phyloP scores from a whole-genome alignment of 2,329 filamentous ascomycete genomes.

The Ambrosiella xylebori region DNA sequence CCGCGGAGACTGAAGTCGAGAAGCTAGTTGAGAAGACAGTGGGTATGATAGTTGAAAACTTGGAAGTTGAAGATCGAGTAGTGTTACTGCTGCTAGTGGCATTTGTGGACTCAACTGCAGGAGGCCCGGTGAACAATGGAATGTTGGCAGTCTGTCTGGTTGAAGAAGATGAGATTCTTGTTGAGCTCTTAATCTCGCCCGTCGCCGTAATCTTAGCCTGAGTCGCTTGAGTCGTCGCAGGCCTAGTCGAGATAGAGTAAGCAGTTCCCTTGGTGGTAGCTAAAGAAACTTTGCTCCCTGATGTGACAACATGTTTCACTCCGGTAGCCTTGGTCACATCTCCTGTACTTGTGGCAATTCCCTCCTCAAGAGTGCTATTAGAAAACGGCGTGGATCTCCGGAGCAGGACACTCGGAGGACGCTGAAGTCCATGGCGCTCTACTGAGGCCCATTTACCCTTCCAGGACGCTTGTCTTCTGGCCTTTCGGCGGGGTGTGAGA shows the following conservation, averaged over 20 bases:
- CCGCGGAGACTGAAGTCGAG: not conserved
- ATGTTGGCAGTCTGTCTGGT: not conserved
- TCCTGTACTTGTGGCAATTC: not conserved
- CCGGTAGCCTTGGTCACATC: not conserved
- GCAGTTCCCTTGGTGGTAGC: too few relatives aligned
- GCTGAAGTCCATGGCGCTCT: constrained; percentile 5
- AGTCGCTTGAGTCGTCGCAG: not conserved
- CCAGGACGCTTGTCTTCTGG: constrained; percentile 9
- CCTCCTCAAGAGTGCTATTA: not conserved
- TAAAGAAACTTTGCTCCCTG: too few relatives aligned
- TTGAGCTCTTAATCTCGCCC: not conserved
- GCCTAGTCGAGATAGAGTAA: too few relatives aligned
- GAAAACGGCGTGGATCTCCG: not conserved
- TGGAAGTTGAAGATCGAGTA: not conserved
- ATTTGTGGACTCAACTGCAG: not conserved
- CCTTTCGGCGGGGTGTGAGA: constrained; percentile 1
- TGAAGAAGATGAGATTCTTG: not conserved
- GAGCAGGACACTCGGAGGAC: constrained; percentile 4
- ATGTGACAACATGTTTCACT: not conserved
- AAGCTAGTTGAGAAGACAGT: not conserved
- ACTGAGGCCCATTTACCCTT: constrained; percentile 7
- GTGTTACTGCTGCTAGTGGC: not conserved
- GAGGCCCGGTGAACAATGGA: not conserved
- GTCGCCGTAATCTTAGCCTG: not conserved
- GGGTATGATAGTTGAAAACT: not conserved